phyloP scores from a whole-genome alignment of 257 asterid species.

The Lycium ferocissimum region DNA sequence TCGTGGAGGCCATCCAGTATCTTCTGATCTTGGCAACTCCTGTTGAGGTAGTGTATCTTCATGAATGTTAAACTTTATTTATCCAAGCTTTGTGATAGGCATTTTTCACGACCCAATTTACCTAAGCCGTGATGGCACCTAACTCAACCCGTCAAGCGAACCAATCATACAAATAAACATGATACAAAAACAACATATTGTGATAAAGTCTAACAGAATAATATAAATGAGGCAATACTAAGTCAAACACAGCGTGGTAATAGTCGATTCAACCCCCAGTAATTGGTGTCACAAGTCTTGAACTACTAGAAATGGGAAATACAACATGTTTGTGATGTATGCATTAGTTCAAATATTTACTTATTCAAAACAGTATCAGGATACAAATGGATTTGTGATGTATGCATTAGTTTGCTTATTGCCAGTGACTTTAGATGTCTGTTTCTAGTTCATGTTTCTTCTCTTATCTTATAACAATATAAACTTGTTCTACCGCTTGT shows the following conservation, averaged over 20 bases:
- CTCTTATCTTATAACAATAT: background rate
- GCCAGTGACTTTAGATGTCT: background rate
- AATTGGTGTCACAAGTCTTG: background rate
- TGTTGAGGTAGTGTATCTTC: constrained; percentile 64
- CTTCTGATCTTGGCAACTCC: constrained; percentile 97
- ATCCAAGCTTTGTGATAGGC: constrained; percentile 10
- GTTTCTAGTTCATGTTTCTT: background rate
- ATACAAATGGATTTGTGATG: background rate
- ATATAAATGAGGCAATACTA: background rate
- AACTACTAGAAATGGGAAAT: background rate
- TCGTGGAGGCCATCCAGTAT: constrained; percentile 91
- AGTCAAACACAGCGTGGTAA: background rate
- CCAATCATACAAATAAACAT: background rate
- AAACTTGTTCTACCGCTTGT: constrained; percentile 17
- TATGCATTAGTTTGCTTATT: background rate
- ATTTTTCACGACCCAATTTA: background rate
- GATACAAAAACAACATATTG: background rate
- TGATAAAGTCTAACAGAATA: background rate
- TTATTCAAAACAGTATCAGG: background rate
- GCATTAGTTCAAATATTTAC: too few relatives aligned
- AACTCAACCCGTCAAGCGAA: background rate
- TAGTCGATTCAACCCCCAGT: background rate
- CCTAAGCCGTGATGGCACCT: background rate
- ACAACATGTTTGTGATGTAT: background rate
- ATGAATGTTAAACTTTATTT: background rate